Evolutionary conservation across 768 basidiomycete genomes (phyloP).

Genomic region (Mycena amicta): DNA sequence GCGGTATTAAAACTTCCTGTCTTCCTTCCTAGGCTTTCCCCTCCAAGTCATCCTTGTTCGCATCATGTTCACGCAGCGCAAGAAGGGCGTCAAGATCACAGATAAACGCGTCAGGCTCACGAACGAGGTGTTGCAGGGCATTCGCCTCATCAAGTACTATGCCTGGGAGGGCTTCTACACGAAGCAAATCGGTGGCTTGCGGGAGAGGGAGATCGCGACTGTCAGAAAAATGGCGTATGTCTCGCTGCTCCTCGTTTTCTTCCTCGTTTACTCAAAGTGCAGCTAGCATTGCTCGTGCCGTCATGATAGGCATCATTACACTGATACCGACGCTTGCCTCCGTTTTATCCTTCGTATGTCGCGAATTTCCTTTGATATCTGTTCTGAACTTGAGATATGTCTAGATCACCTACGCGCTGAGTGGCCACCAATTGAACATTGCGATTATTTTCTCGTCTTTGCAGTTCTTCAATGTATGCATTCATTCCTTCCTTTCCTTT

Average conservation of each 20-base stretch:
- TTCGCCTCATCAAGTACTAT: constrained; percentile 66
- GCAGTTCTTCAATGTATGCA: constrained; percentile 47
- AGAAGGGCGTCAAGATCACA: constrained; percentile 63
- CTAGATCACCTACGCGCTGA: constrained; percentile 48
- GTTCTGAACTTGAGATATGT: constrained; percentile 27
- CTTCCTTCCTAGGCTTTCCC: too few species aligned
- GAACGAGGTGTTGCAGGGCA: constrained; percentile 69
- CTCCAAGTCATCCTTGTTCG: constrained; percentile 55
- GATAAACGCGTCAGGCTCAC: constrained; percentile 67
- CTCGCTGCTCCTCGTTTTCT: constrained; percentile 52
- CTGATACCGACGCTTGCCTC: constrained; percentile 43
- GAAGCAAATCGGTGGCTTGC: constrained; percentile 41
- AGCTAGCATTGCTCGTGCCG: constrained; percentile 28
- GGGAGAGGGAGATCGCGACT: constrained; percentile 42
- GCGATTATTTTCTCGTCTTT: constrained; percentile 48
- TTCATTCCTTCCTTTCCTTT: neutral
- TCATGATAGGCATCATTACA: constrained; percentile 30
- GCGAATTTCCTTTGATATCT: constrained; percentile 10
- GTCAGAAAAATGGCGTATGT: constrained; percentile 44
- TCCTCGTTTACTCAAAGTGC: constrained; percentile 35
- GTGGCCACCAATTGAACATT: constrained; percentile 42
- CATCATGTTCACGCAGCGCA: constrained; percentile 54
- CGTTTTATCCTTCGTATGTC: constrained; percentile 41
- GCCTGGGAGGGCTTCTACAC: constrained; percentile 60
- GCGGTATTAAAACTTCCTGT: too few species aligned